Evolutionary conservation across 2,329 filamentous ascomycete genomes (phyloP).

Genomic region (Aureobasidium leucospermi): DNA sequence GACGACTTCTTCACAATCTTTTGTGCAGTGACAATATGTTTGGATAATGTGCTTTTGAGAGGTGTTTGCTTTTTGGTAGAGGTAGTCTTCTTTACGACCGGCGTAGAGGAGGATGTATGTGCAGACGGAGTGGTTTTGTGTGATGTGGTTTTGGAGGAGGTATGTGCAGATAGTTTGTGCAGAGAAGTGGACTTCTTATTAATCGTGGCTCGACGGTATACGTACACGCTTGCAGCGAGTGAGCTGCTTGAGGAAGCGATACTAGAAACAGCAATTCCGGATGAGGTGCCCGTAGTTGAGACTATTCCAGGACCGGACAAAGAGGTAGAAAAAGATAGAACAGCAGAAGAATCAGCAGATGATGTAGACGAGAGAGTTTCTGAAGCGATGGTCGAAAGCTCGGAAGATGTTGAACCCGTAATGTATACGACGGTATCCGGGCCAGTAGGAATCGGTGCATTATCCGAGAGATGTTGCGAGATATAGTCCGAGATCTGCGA

Average conservation of each 20-base stretch:
- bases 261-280: background rate
- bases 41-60: background rate
- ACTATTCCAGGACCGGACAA: background rate
- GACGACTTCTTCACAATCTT: background rate
- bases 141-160: background rate
- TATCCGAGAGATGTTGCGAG: background rate
- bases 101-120: background rate
- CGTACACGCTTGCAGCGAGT: background rate
- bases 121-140: background rate
- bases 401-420: background rate
- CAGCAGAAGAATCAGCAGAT: background rate
- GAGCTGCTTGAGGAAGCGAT: background rate
- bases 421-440: constrained; percentile 3
- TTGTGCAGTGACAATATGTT: background rate
- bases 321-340: background rate
- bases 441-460: background rate
- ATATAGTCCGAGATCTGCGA: background rate
- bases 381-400: background rate
- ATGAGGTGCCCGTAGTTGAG: background rate
- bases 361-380: background rate
- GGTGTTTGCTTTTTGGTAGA: background rate
- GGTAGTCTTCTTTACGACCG: background rate
- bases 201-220: background rate
- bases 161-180: background rate
- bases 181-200: background rate